Evolutionary conservation across 495 filamentous ascomycete genomes (phyloP).

Genomic region (Penicillium fimorum): DNA sequence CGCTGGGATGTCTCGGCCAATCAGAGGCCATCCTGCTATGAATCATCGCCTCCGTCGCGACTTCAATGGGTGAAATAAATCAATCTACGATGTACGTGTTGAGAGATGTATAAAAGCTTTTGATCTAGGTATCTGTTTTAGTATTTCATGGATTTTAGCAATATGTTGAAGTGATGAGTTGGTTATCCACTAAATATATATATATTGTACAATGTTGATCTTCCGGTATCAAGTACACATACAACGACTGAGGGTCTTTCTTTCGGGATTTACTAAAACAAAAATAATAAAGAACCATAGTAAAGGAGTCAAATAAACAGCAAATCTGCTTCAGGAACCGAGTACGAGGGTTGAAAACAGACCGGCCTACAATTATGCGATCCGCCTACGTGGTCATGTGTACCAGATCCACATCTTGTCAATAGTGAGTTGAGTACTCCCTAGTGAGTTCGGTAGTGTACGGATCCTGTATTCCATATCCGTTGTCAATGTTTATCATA

Average conservation of each 20-base stretch:
- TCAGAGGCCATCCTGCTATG: slow-evolving; percentile 15
- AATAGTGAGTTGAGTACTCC: too few species aligned
- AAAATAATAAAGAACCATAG: background rate
- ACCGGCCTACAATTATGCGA: background rate
- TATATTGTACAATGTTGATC: background rate
- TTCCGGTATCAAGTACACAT: background rate
- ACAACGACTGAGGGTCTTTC: background rate
- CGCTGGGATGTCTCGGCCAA: slow-evolving; percentile 13
- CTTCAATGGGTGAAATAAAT: background rate
- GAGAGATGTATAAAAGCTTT: background rate
- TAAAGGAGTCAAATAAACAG: too few species aligned
- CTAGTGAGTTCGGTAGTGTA: background rate
- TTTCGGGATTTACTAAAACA: background rate
- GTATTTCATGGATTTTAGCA: background rate
- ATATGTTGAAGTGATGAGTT: background rate
- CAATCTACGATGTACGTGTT: background rate
- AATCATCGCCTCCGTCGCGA: slow-evolving; percentile 13
- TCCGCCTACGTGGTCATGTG: background rate
- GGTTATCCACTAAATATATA: background rate
- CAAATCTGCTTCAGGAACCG: too few species aligned
- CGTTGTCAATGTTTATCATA: background rate
- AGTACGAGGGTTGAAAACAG: background rate
- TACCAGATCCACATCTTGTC: background rate
- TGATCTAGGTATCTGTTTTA: background rate
- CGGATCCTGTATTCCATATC: background rate